These are phyloP conservation scores for Phoma sp. DNA, from an alignment of 2,329 filamentous ascomycete genomes.

Conservation along the genomic window DNA sequence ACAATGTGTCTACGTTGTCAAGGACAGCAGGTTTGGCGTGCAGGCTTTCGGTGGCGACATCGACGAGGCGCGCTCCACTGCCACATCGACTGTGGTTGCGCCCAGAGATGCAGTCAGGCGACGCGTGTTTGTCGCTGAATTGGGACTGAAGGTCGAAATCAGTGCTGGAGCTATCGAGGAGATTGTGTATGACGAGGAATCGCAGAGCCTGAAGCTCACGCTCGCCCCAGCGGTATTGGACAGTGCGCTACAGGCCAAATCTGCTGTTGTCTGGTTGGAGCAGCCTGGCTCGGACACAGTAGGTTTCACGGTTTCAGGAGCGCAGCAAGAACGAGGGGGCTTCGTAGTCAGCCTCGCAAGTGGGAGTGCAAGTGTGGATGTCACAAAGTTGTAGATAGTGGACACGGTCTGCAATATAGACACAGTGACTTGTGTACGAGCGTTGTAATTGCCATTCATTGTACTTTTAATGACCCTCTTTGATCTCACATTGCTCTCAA, in stretches of 20 bases:
- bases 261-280: constrained; percentile 29
- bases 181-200: constrained; percentile 17
- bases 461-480: not conserved
- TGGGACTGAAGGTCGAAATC: constrained; percentile 47
- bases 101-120: constrained; percentile 57
- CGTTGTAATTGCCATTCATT: not conserved
- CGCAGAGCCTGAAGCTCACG: constrained; percentile 18
- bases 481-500: not conserved
- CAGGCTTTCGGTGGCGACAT: constrained; percentile 58
- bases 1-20: constrained; percentile 58
- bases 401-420: not conserved
- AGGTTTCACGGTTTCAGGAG: constrained; percentile 19
- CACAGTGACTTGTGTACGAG: not conserved
- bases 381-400: constrained; percentile 5
- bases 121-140: constrained; percentile 57
- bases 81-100: constrained; percentile 43
- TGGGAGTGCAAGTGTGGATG: constrained; percentile 18
- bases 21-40: constrained; percentile 55
- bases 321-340: constrained; percentile 21
- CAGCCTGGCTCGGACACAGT: constrained; percentile 7
- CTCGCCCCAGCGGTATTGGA: constrained; percentile 16
- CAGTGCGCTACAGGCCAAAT: constrained; percentile 21
- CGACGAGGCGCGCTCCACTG: constrained; percentile 20
- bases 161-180: constrained; percentile 28
- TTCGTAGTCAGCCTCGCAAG: constrained; percentile 23